These are phyloP conservation scores for Aspergillus chevalieri DNA, from an alignment of 2,329 filamentous ascomycete species.

Conservation along the genomic window DNA sequence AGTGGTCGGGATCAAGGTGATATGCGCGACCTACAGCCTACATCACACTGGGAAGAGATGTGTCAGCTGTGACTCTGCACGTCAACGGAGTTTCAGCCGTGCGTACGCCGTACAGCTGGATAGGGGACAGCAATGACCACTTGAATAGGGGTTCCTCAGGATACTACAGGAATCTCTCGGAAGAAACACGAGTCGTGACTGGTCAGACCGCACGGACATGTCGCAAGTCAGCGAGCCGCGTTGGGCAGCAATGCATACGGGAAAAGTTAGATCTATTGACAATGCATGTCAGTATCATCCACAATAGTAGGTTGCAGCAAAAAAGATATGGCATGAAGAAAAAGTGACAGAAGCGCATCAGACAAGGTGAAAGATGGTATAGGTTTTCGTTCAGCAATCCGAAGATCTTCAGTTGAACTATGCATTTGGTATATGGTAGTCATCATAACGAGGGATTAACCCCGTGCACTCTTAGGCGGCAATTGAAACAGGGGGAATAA, in stretches of 20 bases:
- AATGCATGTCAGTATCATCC: conserved; percentile 2
- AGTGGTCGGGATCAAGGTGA: too few relatives aligned
- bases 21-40: too few relatives aligned
- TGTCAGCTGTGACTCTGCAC: too few relatives aligned
- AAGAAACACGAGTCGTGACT: neutral
- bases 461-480: neutral
- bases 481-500: neutral
- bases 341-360: conserved; percentile 17
- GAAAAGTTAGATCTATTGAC: neutral
- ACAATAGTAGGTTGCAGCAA: too few relatives aligned
- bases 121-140: too few relatives aligned
- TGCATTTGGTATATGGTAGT: conserved; percentile 31
- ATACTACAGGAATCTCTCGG: neutral
- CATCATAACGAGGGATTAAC: conserved; percentile 23
- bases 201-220: conserved; percentile 1
- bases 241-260: conserved; percentile 30
- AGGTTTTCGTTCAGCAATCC: conserved; percentile 36
- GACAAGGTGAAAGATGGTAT: conserved; percentile 34
- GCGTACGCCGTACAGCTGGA: too few relatives aligned
- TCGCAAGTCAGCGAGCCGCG: conserved; percentile 21
- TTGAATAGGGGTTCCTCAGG: neutral
- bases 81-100: too few relatives aligned
- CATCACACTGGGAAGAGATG: too few relatives aligned
- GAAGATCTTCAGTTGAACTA: conserved; percentile 41
- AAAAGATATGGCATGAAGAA: too few relatives aligned